Percentiles rank a stretch among this genome's conserved stretches.
Evolutionary conservation across 2,329 filamentous ascomycete genomes (phyloP).

Genomic region (Ceratocystis harringtonii): DNA sequence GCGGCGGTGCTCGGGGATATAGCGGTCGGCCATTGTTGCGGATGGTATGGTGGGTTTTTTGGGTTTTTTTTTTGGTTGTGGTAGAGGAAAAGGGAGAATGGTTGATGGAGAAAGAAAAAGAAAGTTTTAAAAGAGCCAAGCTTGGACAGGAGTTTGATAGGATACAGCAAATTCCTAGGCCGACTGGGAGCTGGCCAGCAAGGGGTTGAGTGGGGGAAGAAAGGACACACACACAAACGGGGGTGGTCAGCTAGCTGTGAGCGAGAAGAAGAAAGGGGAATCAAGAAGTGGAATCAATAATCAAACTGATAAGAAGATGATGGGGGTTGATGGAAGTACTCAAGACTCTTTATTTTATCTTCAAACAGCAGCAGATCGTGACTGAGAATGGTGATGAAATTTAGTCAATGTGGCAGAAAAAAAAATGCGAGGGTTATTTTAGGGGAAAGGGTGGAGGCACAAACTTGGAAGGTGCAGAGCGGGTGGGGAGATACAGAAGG

Average conservation of each 20-base stretch:
- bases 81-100: conserved; percentile 14
- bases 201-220: conserved; percentile 1
- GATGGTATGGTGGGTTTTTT: conserved; percentile 22
- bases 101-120: conserved; percentile 13
- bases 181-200: not conserved
- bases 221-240: conserved; percentile 4
- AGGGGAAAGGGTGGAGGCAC: conserved; percentile 7
- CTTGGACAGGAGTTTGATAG: conserved; percentile 18
- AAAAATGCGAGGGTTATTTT: conserved; percentile 5
- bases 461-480: conserved; percentile 8
- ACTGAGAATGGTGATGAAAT: not conserved
- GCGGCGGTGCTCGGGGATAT: conserved; percentile 97
- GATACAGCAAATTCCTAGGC: not conserved
- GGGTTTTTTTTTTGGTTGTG: not conserved
- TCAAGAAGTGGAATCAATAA: not conserved
- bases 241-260: conserved; percentile 9
- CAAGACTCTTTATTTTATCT: not conserved
- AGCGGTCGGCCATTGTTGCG: conserved; percentile 83
- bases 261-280: conserved; percentile 16
- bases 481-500: conserved; percentile 18
- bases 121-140: conserved; percentile 13
- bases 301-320: not conserved
- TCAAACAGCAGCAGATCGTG: not conserved
- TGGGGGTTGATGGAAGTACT: not conserved
- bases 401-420: conserved; percentile 1